Evolutionary conservation across 1,284 basidiomycete genomes (phyloP).

Genomic region (Rhodotorula sp.): DNA sequence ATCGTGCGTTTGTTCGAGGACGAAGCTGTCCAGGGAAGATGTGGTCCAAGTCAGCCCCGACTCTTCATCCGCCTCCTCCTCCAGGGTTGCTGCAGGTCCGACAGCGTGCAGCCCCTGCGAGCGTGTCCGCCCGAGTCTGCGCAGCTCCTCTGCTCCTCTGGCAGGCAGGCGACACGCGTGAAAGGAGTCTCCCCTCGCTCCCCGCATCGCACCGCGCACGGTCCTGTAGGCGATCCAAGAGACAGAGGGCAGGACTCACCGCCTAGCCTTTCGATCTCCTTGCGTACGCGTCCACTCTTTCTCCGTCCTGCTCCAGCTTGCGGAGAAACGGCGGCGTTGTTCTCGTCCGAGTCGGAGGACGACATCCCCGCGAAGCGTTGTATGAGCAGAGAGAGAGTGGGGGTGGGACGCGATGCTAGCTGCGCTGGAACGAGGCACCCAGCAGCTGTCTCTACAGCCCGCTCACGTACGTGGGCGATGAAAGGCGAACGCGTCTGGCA

Average conservation of each 20-base stretch:
- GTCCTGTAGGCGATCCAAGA: no score
- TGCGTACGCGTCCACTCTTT: conserved; percentile 17
- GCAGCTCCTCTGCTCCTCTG: no score
- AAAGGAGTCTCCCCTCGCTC: neutral
- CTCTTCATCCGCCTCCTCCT: neutral
- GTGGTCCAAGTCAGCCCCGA: neutral
- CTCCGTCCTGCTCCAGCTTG: neutral
- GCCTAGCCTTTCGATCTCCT: conserved; percentile 18
- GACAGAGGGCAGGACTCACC: conserved; percentile 3
- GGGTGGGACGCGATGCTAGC: no score
- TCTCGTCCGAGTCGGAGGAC: neutral
- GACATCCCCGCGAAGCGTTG: neutral
- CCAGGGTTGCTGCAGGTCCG: neutral
- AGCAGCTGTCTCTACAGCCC: no score
- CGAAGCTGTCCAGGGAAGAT: no score
- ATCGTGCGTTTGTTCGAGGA: neutral
- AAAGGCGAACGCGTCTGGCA: no score
- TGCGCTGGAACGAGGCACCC: no score
- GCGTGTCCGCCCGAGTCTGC: no score
- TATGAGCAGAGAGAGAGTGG: no score
- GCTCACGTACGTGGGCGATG: no score
- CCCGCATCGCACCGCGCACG: neutral
- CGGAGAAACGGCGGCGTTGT: neutral
- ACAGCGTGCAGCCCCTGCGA: neutral
- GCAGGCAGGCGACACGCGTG: neutral